Conservation (phyloP, 148 eudicot genomes). For the Heliosperma pusillum region DNA sequence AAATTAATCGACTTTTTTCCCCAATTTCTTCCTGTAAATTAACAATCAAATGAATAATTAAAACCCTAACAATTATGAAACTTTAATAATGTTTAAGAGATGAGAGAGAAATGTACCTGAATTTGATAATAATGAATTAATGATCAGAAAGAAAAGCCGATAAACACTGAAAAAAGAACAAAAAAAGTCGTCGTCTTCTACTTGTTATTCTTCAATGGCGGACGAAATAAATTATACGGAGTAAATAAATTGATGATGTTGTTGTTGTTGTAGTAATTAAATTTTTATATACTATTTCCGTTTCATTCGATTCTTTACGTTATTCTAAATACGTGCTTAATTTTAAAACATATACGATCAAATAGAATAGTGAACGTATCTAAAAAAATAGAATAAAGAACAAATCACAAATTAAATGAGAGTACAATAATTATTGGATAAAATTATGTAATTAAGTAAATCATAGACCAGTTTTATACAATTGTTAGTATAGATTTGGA, state of each 20-base stretch:
- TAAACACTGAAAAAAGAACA: conserved; percentile 11
- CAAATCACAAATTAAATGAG: neutral
- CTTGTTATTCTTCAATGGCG: conserved; percentile 21
- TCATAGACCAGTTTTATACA: no score
- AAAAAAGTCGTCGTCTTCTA: conserved; percentile 7
- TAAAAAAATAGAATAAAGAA: neutral
- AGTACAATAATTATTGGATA: no score
- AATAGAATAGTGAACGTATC: no score
- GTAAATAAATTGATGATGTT: no score
- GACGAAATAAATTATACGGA: neutral
- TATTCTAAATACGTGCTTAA: no score
- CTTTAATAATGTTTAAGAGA: neutral
- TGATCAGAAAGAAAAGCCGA: neutral
- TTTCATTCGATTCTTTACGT: neutral
- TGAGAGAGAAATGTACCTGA: conserved; percentile 23
- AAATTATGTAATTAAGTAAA: no score
- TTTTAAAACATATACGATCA: neutral
- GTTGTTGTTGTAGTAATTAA: no score
- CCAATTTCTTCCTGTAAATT: neutral
- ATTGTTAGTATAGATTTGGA: no score
- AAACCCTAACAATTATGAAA: conserved; percentile 1
- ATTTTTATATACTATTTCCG: neutral
- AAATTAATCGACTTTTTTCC: neutral
- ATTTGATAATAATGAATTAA: neutral
- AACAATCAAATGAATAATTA: neutral